phyloP scores from a whole-genome alignment of 495 filamentous ascomycete genomes.

The Annulohypoxylon bovei region DNA sequence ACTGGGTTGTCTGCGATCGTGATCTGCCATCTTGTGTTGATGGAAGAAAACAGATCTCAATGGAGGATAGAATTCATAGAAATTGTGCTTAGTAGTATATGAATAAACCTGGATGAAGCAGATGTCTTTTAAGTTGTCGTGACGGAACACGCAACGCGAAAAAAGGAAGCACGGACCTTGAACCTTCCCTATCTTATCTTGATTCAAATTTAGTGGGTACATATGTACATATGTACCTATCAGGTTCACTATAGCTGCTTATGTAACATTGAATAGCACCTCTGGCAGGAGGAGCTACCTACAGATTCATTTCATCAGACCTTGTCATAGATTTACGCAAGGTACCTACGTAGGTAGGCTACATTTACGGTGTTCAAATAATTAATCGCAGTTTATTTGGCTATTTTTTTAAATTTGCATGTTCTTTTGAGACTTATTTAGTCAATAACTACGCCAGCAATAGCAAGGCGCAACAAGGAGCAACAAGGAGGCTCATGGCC shows the following conservation, averaged over 20 bases:
- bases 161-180: constrained; percentile 33
- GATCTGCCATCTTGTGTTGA: constrained; percentile 71
- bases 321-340: too few species aligned
- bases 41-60: constrained; percentile 1
- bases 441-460: background rate
- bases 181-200: constrained; percentile 32
- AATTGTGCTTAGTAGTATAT: constrained; percentile 6
- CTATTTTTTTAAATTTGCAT: background rate
- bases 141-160: constrained; percentile 36
- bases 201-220: background rate
- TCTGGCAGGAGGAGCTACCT: background rate
- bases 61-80: constrained; percentile 5
- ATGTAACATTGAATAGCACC: background rate
- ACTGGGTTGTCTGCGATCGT: constrained; percentile 70
- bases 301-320: background rate
- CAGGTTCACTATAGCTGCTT: background rate
- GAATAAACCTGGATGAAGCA: background rate
- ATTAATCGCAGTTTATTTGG: too few species aligned
- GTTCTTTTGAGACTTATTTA: background rate
- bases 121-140: constrained; percentile 4
- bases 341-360: too few species aligned
- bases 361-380: too few species aligned
- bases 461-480: background rate
- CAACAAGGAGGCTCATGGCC: background rate
- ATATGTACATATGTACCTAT: background rate